Base-by-base conservation (phyloP, 768 basidiomycete species). In the Trametes gibbosa region DNA sequence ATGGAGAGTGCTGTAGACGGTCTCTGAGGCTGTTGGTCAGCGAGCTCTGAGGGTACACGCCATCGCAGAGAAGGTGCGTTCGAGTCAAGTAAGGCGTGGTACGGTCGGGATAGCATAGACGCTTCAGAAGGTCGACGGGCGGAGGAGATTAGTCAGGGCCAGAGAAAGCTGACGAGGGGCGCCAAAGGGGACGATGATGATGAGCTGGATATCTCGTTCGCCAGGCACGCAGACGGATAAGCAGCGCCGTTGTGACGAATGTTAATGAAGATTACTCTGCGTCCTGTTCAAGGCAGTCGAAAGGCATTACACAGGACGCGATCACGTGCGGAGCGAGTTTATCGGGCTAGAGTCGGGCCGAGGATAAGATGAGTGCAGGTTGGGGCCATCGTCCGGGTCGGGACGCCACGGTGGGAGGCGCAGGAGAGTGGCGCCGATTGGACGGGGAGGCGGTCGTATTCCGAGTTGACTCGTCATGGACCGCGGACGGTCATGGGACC, bases 391-490 rank as follows among this genome's bases (percentile, higher is more conserved):
- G n/a, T n/a, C n/a, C n/a, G n/a, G n/a, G n/a, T 51, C 56, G 57
- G 57, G 51, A 48, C 32, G 45, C 16, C 42, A 40, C 50, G 57
- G 57, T 43, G 42, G 34, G 34, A 23, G 32, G 32, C 40, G 51
- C 40, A n/a, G 50, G 16, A 29, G 27, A 42, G 17, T 34, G 50
- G 21, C 48, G 39, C 53, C 46, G 49, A 50, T 50, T 57, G 48
- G 48, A 41, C 49, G 56, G 49, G 46, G 32, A 34, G 48, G 21
- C 45, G 47, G 48, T 35, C 48, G 48, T 21, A 43, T 49, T 58
- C 49, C 56, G 56, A 58, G 34, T 24, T 51, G 56, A 58, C 56
- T 50, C 56, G 56, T 58, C 56, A 58, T 58, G 49, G 49, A 40
- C 19, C 37, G 41, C 42, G 41, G 50, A 42, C 23, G 56, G 40